A percentile compares a stretch with the other conserved stretches of the same genome.
phyloP scores from a whole-genome alignment of 441 rosid species.

The Lepidium campestre region DNA sequence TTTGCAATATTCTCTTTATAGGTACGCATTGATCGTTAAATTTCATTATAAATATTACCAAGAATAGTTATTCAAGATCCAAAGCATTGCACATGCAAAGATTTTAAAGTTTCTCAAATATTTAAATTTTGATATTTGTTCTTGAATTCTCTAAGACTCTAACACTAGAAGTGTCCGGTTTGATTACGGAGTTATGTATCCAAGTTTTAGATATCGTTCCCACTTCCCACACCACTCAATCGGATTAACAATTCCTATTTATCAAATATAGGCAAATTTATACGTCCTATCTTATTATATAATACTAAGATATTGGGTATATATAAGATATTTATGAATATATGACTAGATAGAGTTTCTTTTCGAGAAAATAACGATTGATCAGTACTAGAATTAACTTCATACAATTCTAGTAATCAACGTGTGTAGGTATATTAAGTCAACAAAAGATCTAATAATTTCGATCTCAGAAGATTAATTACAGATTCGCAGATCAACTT shows the following conservation, averaged over 20 bases:
- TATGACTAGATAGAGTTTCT: too few relatives aligned
- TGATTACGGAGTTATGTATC: conserved; percentile 26
- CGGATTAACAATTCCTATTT: neutral
- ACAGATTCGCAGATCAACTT: neutral
- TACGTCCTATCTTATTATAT: too few relatives aligned
- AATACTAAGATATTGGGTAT: too few relatives aligned
- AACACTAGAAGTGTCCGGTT: conserved; percentile 2
- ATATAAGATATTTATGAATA: too few relatives aligned
- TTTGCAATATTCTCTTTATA: neutral
- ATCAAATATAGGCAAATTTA: too few relatives aligned
- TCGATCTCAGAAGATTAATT: neutral
- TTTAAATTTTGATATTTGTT: neutral
- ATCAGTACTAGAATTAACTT: too few relatives aligned
- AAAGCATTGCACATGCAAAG: conserved; percentile 23
- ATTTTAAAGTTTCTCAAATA: neutral
- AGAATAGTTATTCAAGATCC: conserved; percentile 11
- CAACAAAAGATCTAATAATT: neutral
- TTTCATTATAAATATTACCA: neutral
- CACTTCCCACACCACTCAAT: conserved; percentile 15
- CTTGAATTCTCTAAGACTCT: neutral
- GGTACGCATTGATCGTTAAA: neutral
- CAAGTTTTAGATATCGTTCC: conserved; percentile 20
- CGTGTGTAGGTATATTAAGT: neutral
- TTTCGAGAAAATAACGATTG: too few relatives aligned
- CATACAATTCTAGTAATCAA: too few relatives aligned